Conservation (phyloP, 257 asterid genomes). For the Solanum paucissectum region DNA sequence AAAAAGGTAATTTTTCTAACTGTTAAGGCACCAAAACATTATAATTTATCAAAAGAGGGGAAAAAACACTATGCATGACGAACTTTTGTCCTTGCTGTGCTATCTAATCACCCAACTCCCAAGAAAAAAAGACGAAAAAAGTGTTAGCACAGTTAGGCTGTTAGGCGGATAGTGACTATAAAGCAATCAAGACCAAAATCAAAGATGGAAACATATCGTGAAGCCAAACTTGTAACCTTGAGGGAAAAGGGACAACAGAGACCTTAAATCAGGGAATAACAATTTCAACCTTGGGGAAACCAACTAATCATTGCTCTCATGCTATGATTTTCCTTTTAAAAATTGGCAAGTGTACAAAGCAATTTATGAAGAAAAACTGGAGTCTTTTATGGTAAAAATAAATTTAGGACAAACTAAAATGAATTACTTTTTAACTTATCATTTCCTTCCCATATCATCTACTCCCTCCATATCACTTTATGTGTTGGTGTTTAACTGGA, state of each 20-base stretch:
- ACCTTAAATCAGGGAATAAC: too few relatives aligned
- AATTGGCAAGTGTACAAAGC: not conserved
- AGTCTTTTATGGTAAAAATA: not conserved
- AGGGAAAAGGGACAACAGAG: not conserved
- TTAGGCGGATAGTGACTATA: not conserved
- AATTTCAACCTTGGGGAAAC: not conserved
- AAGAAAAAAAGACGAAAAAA: not conserved
- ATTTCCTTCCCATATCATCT: not conserved
- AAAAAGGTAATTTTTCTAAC: not conserved
- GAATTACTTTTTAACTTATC: not conserved
- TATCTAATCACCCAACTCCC: not conserved
- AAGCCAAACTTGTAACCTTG: not conserved
- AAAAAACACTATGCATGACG: not conserved
- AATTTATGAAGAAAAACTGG: not conserved
- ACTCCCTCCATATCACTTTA: not conserved
- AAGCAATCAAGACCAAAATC: not conserved
- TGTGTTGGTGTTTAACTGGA: not conserved
- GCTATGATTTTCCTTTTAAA: not conserved
- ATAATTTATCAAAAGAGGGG: not conserved
- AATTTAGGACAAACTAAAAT: not conserved
- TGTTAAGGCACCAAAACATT: not conserved
- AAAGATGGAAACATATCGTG: not conserved
- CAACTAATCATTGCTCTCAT: not conserved
- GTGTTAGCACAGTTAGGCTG: not conserved
- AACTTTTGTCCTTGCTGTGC: not conserved